Conservation (phyloP, 2,329 filamentous ascomycete species). For the Stagonosporopsis cucurbitacearum region DNA sequence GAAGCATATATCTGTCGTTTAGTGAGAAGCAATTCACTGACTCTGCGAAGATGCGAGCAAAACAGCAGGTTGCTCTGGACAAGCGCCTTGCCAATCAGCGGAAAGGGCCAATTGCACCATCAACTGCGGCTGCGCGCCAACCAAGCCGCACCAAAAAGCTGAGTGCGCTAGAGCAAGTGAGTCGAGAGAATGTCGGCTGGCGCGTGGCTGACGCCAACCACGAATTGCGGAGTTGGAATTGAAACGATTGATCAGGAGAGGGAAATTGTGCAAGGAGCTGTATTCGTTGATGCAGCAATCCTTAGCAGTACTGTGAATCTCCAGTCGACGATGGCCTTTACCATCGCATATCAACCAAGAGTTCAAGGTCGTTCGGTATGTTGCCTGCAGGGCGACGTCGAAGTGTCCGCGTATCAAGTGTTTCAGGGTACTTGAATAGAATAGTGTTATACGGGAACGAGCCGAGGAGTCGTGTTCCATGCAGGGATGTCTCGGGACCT, state of each 20-base stretch:
- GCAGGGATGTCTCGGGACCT: neutral
- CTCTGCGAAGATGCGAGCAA: slow-evolving; percentile 36
- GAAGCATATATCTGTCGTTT: neutral
- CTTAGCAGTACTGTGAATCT: neutral
- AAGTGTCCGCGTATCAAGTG: too few relatives aligned
- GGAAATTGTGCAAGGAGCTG: neutral
- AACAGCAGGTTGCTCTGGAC: slow-evolving; percentile 38
- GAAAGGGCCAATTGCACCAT: slow-evolving; percentile 20
- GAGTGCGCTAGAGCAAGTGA: slow-evolving; percentile 38
- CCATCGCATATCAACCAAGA: too few relatives aligned
- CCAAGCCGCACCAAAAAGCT: slow-evolving; percentile 26
- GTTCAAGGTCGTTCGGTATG: too few relatives aligned
- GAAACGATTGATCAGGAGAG: neutral
- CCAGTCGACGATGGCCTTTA: too few relatives aligned
- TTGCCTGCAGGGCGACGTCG: too few relatives aligned
- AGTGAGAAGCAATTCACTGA: slow-evolving; percentile 1
- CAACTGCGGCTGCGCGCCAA: slow-evolving; percentile 11
- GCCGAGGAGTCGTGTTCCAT: neutral
- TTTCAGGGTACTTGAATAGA: neutral
- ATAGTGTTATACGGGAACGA: neutral
- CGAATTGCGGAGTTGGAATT: slow-evolving; percentile 38
- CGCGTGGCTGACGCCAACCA: slow-evolving; percentile 38
- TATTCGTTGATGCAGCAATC: neutral
- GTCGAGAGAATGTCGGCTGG: slow-evolving; percentile 41
- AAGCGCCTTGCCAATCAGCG: slow-evolving; percentile 32